phyloP scores from a whole-genome alignment of 495 filamentous ascomycete genomes.

The Cercophora newfieldiana region DNA sequence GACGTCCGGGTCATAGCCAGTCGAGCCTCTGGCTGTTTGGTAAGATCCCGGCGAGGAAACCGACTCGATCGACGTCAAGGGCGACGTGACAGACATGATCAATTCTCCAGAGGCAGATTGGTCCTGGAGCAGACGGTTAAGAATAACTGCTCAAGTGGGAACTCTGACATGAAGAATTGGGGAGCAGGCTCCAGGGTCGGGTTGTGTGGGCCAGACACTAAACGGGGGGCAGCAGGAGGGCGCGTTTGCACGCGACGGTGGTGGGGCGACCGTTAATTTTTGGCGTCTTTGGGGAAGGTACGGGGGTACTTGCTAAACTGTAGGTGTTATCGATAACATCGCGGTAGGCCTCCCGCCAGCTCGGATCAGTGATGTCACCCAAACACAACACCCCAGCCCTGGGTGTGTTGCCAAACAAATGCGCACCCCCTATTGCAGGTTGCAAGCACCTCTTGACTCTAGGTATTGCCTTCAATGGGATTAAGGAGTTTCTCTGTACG shows the following conservation, averaged over 20 bases:
- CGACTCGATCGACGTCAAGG: background rate
- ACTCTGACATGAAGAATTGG: background rate
- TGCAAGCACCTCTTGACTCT: too few relatives aligned
- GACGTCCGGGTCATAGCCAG: background rate
- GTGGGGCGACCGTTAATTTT: constrained; percentile 5
- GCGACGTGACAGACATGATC: constrained; percentile 7
- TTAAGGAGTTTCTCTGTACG: too few relatives aligned
- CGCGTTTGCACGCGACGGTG: constrained; percentile 10
- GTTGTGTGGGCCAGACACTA: background rate
- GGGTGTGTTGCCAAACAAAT: too few relatives aligned
- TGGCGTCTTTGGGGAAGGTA: background rate
- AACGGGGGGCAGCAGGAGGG: background rate
- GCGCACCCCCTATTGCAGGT: too few relatives aligned
- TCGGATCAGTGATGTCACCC: background rate
- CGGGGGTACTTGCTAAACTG: background rate
- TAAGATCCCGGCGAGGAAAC: constrained; percentile 11
- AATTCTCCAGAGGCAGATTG: background rate
- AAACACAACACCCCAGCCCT: too few relatives aligned
- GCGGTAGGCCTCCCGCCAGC: background rate
- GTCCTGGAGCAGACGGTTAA: background rate
- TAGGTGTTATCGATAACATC: background rate
- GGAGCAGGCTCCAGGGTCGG: background rate
- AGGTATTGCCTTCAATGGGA: too few relatives aligned
- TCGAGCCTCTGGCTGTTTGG: background rate
- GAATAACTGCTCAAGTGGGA: background rate